A percentile compares a stretch with the other conserved stretches of the same genome.
phyloP scores from a whole-genome alignment of 192 early-diverging fungal genomes.

The Mortierella claussenii region DNA sequence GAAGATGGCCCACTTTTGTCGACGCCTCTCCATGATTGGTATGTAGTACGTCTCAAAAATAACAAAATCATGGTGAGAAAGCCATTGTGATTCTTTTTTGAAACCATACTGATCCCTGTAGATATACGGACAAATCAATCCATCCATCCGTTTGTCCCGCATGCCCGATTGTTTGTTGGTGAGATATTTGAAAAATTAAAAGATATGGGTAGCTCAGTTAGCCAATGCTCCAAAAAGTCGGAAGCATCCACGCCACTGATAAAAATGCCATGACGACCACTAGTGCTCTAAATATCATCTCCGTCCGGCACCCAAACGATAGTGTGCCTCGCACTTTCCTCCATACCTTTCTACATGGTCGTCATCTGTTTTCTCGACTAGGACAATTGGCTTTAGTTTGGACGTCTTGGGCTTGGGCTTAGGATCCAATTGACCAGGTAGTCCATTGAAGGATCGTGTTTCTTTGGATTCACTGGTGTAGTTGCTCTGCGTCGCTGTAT shows the following conservation, averaged over 20 bases:
- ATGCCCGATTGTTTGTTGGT: neutral
- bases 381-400: conserved; percentile 37
- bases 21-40: conserved; percentile 58
- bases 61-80: conserved; percentile 57
- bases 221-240: too few species aligned
- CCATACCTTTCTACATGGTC: conserved; percentile 52
- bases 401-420: conserved; percentile 48
- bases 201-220: neutral
- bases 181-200: neutral
- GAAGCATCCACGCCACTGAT: too few species aligned
- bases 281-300: too few species aligned
- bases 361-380: conserved; percentile 30
- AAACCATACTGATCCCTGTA: conserved; percentile 71
- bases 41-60: conserved; percentile 62
- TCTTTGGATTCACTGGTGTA: conserved; percentile 46
- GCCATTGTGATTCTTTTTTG: conserved; percentile 60
- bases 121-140: neutral
- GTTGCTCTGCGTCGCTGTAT: conserved; percentile 20
- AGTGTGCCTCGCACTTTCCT: too few species aligned
- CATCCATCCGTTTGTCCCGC: too few species aligned
- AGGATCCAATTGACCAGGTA: conserved; percentile 30
- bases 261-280: too few species aligned
- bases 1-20: conserved; percentile 59
- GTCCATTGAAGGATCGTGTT: conserved; percentile 46
- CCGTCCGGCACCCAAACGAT: too few species aligned